Base-by-base conservation (phyloP, 805 yeast species). In the Sugiyamaella mastotermitis region DNA sequence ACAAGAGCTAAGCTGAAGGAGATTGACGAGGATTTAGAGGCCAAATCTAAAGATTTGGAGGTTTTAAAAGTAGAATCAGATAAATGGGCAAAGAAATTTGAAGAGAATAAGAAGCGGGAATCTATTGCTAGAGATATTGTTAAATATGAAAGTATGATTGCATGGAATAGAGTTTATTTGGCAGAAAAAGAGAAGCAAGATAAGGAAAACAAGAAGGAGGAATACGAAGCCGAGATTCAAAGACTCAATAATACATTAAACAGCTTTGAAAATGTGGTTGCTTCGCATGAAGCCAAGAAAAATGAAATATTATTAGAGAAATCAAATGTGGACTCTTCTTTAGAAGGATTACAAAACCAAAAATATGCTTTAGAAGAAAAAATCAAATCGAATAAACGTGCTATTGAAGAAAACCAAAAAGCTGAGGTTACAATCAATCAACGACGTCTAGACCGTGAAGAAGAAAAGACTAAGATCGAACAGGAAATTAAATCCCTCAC, bases 1-100 rank as follows among this genome's bases (percentile, higher is more conserved):
- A 63, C 68, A 36, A 63, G 60, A 25, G 63, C 65, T 6, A 61
- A 60, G 26, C 53, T 75, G 9, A 57, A 59, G 20, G 59, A 71
- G 15, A 65, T 68, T 35, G 53, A 52, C 1, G 69, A 64, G 28
- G 66, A 65, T 20, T 57, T 68, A 25, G 68, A 67, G 22, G 34
- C 37, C 59, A 64, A 44, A 56, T 67, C 38, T 55, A 64, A 42
- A 53, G 65, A 33, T 53, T 57, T 47, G 64, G 68, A 50, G 56
- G 34, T 62, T 26, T 43, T 69, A 41, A 27, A 40, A 32, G 35
- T 41, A 17, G 25, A 30, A 3, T 25, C 35, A 37, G 18, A 18
- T n/a, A n/a, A 41, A 22, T 10, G 21, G 33, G 31, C 40, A 26
- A 20, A 29, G 29, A 20, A 29, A 14, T n/a, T 13, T 5, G 30